phyloP scores from a whole-genome alignment of 1,284 basidiomycete species.

The Schizopora paradoxa region DNA sequence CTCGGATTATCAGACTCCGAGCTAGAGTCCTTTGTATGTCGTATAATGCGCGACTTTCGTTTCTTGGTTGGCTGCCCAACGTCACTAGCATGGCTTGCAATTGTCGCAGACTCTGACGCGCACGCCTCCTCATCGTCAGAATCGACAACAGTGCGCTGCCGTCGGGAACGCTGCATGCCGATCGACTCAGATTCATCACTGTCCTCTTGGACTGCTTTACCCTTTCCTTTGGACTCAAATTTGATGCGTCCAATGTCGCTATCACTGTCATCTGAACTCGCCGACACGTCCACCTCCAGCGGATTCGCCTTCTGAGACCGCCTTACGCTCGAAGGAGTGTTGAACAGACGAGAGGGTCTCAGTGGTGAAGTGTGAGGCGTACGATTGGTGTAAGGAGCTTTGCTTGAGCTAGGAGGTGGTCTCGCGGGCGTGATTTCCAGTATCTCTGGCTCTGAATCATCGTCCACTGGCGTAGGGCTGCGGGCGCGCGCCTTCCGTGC shows the following conservation, averaged over 20 bases:
- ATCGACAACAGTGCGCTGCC: conserved; percentile 10
- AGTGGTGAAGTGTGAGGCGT: background rate
- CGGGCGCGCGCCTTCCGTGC: background rate
- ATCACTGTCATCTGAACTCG: conserved; percentile 9
- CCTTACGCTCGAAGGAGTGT: background rate
- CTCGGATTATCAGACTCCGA: conserved; percentile 12
- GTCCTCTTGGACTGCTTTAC: conserved; percentile 1
- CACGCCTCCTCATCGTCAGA: conserved; percentile 12
- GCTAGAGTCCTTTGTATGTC: conserved; percentile 2
- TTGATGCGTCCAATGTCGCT: conserved; percentile 15
- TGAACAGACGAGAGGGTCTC: background rate
- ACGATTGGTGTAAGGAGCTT: background rate
- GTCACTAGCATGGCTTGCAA: background rate
- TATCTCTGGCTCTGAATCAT: background rate
- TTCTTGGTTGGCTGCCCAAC: background rate
- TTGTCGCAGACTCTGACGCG: background rate
- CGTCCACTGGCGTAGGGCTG: no score
- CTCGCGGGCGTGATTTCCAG: background rate
- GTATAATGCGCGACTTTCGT: background rate
- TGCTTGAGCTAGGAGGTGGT: background rate
- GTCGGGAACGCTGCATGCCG: conserved; percentile 6
- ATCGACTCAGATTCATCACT: background rate
- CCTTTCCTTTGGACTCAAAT: conserved; percentile 9
- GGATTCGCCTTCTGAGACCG: background rate
- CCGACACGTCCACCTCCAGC: background rate